Base-by-base conservation (phyloP, 1,139 yeast genomes). In the Yamadazyma blattariae region DNA sequence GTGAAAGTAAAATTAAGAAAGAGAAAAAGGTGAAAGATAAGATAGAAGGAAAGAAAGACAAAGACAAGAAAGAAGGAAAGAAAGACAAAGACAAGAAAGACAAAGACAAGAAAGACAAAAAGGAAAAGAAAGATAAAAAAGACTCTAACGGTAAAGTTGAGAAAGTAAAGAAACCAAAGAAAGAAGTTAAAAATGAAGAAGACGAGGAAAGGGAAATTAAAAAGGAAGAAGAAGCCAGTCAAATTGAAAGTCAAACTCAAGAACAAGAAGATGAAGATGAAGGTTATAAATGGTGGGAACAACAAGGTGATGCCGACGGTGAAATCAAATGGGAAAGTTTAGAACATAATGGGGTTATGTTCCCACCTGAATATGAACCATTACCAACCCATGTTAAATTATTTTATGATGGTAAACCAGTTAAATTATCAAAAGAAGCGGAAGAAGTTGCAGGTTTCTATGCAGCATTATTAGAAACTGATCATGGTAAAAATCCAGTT, bases 361-460 rank as follows among this genome's bases (percentile, higher is more conserved):
- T 92, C 51, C 97, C 98, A 3, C 97, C 97, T 1, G 83, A 79
- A 8, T 90, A 92, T 59, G 89, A 83, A 52, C 90, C 94, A 9
- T 63, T 92, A 28, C 97, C 97, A 0, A 66, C 77, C n/a, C 74
- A 77, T 48, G 85, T 89, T 31, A 86, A 84, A 52, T 55, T 92
- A 39, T 71, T 77, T 42, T 90, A 90, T 52, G 82, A 84, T 46
- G 88, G 87, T 1, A 71, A 75, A 45, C 84, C 92, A 0, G 88
- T 90, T 1, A 66, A 64, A 19, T 67, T 90, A 41, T 92, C 96
- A 0, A 61, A 66, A 1, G 86, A 74, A 38, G 97, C 97, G 2
- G 98, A 92, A 59, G 97, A 92, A 59, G 97, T 92, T 24, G 97
- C 97, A 0, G 97, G 97, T 0, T 90, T 89, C 54, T 92, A 72